Evolutionary conservation across 495 filamentous ascomycete genomes (phyloP).

Genomic region (Lichenothelia convexa): DNA sequence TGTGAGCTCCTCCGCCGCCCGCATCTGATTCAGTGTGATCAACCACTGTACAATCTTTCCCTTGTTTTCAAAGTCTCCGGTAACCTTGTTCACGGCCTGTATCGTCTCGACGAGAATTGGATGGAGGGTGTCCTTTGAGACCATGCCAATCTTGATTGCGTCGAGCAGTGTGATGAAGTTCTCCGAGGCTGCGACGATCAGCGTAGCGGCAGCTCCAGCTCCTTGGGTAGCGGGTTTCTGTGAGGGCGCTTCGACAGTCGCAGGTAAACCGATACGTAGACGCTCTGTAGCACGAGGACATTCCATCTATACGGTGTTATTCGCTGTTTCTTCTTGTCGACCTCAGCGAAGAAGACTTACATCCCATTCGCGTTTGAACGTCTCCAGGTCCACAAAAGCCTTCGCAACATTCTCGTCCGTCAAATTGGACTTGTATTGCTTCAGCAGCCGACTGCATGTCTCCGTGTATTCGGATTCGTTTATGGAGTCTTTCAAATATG

Average conservation of each 20-base stretch:
- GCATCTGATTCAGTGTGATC: conserved; percentile 93
- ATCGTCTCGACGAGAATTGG: conserved; percentile 88
- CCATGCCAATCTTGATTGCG: conserved; percentile 69
- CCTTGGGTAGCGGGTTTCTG: conserved; percentile 25
- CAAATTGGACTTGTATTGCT: conserved; percentile 91
- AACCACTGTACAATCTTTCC: conserved; percentile 98
- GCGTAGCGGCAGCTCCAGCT: conserved; percentile 38
- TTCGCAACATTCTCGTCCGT: conserved; percentile 67
- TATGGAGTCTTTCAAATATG: conserved; percentile 90
- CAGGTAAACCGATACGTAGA: conserved; percentile 69
- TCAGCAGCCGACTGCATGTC: conserved; percentile 76
- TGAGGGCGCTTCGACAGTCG: conserved; percentile 37
- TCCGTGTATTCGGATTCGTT: conserved; percentile 85
- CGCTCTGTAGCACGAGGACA: conserved; percentile 87
- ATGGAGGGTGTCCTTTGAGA: conserved; percentile 89
- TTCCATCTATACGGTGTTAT: conserved; percentile 45
- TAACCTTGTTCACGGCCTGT: conserved; percentile 89
- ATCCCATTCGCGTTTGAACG: conserved; percentile 87
- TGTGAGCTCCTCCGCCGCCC: conserved; percentile 73
- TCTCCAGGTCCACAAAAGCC: conserved; percentile 74
- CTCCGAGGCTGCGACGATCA: conserved; percentile 77
- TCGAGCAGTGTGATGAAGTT: conserved; percentile 98
- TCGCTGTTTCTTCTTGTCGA: not conserved
- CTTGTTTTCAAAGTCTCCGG: conserved; percentile 84
- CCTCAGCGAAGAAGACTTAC: conserved; percentile 31